Evolutionary conservation across 257 asterid species (phyloP), one percentile per base, ranked within the genome.

Genomic region (Primulina tabacum): DNA sequence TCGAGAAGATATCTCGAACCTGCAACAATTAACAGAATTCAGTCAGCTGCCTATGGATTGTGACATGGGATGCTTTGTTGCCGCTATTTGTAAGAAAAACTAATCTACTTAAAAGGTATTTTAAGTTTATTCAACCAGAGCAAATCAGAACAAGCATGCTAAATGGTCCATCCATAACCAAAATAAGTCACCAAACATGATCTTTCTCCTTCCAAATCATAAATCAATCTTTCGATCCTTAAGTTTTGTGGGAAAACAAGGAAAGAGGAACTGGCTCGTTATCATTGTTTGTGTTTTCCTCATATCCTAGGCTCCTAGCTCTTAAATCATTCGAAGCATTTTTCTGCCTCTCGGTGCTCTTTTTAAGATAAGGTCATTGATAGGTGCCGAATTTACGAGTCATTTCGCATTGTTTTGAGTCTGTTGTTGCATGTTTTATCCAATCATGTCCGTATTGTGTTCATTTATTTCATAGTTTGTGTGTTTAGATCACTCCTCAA

Each of bases 1-100:
- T 93, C 33, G 96, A 78, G 86, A 93, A 93, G 78, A 93, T 89
- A 79, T 93, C 99, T 58, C 96, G 86, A 33, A 93, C 95, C 95
- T 88, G 82, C 75, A 83, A 73, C 17, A 38, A 34, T 60, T 73
- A 72, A 61, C 68, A 21, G 70, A 74, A 64, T 47, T 67, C 9
- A 76, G 78, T 73, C 21, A 18, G 71, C 71, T 59, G 66, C 73
- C 72, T 29, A 17, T 43, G 62, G 35, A 65, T 24, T 21, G 34
- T 32, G 59, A 69, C 26, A 43, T n/a, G 38, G 34, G 47, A 47
- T 65, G 35, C 29, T 35, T 62, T 71, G 43, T 62, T n/a, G n/a
- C n/a, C 28, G 17, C 60, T 47, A 26, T 58, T 70, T 57, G 60
- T 58, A 58, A 32, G 59, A 57, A 60, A 16, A 59, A 60, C 47